A percentile compares a stretch with the other conserved stretches of the same genome.
These are phyloP conservation scores for Melanopsichium pennsylvanicum DNA, from an alignment of 1,284 basidiomycete species.

Conservation along the genomic window DNA sequence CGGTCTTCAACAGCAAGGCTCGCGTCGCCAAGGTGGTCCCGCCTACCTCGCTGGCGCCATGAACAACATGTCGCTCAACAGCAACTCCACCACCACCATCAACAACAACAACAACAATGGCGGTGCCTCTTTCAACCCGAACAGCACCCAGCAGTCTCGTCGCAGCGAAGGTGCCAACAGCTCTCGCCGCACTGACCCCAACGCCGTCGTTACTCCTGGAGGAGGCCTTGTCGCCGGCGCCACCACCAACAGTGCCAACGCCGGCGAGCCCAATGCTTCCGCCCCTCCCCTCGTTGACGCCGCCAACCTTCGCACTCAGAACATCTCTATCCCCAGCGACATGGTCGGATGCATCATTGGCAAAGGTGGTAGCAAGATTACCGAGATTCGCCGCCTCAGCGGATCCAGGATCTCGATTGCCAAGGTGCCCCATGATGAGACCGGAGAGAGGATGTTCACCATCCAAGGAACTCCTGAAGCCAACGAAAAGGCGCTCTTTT, in stretches of 20 bases:
- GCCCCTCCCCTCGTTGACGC: slow-evolving; percentile 66
- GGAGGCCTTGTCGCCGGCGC: slow-evolving; percentile 58
- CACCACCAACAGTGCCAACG: slow-evolving; percentile 54
- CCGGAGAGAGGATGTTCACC: slow-evolving; percentile 98
- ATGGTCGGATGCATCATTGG: slow-evolving; percentile 88
- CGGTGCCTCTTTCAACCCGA: slow-evolving; percentile 1
- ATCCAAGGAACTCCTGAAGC: slow-evolving; percentile 91
- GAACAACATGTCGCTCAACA: slow-evolving; percentile 33
- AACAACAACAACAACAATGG: slow-evolving; percentile 23
- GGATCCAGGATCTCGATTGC: slow-evolving; percentile 98
- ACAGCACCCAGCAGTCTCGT: slow-evolving; percentile 3
- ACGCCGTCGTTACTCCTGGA: slow-evolving; percentile 58
- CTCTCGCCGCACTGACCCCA: slow-evolving; percentile 44
- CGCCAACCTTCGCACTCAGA: slow-evolving; percentile 90
- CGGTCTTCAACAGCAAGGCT: slow-evolving; percentile 58
- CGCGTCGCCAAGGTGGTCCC: slow-evolving; percentile 51
- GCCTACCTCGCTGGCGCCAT: slow-evolving; percentile 66
- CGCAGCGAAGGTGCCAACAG: background rate
- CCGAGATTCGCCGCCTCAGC: slow-evolving; percentile 94
- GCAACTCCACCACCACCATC: slow-evolving; percentile 27
- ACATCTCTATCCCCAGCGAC: slow-evolving; percentile 87
- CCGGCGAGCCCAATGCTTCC: slow-evolving; percentile 50
- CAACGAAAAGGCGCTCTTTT: slow-evolving; percentile 76
- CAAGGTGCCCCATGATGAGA: slow-evolving; percentile 97
- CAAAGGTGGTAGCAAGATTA: slow-evolving; percentile 95